These are phyloP conservation scores for Penicillium sclerotigenum DNA, from an alignment of 2,329 filamentous ascomycete species.

Conservation along the genomic window DNA sequence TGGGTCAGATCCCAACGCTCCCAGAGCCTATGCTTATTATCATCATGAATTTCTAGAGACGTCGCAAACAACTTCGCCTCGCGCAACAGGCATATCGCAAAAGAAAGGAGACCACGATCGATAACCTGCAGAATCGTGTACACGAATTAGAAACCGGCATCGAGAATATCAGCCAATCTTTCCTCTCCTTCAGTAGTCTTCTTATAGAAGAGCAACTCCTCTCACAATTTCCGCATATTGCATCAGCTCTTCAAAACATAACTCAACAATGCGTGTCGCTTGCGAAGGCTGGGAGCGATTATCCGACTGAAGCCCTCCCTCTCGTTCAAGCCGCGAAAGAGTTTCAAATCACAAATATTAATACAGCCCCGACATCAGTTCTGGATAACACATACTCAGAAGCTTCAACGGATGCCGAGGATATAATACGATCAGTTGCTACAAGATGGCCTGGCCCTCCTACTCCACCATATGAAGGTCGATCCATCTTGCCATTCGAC, in stretches of 20 bases:
- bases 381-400: neutral
- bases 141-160: slow-evolving; percentile 24
- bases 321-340: neutral
- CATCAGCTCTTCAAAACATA: slow-evolving; percentile 22
- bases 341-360: neutral
- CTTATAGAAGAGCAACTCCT: slow-evolving; percentile 21
- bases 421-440: slow-evolving; percentile 4
- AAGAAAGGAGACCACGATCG: slow-evolving; percentile 27
- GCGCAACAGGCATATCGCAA: slow-evolving; percentile 28
- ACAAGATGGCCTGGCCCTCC: slow-evolving; percentile 1
- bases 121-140: slow-evolving; percentile 23
- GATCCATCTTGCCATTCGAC: slow-evolving; percentile 16
- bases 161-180: slow-evolving; percentile 25
- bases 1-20: slow-evolving; percentile 9
- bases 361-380: neutral
- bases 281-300: slow-evolving; percentile 18
- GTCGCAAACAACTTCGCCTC: slow-evolving; percentile 26
- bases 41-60: slow-evolving; percentile 16
- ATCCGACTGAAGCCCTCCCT: slow-evolving; percentile 2
- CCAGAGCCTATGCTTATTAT: slow-evolving; percentile 8
- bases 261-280: slow-evolving; percentile 26
- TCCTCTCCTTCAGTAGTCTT: slow-evolving; percentile 27
- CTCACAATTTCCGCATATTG: slow-evolving; percentile 15
- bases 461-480: slow-evolving; percentile 20
- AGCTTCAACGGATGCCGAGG: slow-evolving; percentile 2